Evolutionary conservation across 345 rosid species (phyloP).

Genomic region (Fremontodendron californicum): DNA sequence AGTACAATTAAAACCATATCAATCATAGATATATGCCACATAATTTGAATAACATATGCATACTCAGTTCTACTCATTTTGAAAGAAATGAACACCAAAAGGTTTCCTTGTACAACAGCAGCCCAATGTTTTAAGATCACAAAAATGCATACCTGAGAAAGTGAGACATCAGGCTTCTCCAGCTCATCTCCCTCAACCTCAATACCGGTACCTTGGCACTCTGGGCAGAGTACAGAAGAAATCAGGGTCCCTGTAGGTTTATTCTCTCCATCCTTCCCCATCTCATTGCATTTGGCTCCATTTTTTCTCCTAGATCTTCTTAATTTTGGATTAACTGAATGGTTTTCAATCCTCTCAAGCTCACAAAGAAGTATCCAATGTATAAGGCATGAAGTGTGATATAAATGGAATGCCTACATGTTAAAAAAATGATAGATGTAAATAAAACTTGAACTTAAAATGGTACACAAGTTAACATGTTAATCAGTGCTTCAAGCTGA

Average conservation of each 20-base stretch:
- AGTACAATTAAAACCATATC: conserved; percentile 5
- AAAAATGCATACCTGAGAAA: conserved; percentile 65
- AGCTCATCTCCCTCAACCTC: conserved; percentile 48
- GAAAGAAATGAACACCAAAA: neutral
- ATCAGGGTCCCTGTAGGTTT: conserved; percentile 33
- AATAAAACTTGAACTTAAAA: neutral
- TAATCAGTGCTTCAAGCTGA: neutral
- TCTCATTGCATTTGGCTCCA: conserved; percentile 36
- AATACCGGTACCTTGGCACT: conserved; percentile 89
- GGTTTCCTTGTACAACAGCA: neutral
- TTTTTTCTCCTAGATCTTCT: conserved; percentile 55
- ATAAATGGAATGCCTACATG: conserved; percentile 78
- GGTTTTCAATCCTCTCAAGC: conserved; percentile 49
- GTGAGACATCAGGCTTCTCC: conserved; percentile 59
- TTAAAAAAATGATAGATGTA: neutral
- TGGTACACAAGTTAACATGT: neutral
- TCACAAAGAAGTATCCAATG: conserved; percentile 92
- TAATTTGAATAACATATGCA: neutral
- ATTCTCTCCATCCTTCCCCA: conserved; percentile 29
- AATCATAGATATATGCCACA: neutral
- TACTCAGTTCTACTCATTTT: neutral
- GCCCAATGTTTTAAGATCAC: neutral
- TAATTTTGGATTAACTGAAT: conserved; percentile 34
- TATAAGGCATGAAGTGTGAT: conserved; percentile 82
- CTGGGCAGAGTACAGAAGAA: conserved; percentile 76